Percentiles rank a stretch among this genome's conserved stretches.
Evolutionary conservation across 2,329 filamentous ascomycete genomes (phyloP).

Genomic region (Hortaea sp.): DNA sequence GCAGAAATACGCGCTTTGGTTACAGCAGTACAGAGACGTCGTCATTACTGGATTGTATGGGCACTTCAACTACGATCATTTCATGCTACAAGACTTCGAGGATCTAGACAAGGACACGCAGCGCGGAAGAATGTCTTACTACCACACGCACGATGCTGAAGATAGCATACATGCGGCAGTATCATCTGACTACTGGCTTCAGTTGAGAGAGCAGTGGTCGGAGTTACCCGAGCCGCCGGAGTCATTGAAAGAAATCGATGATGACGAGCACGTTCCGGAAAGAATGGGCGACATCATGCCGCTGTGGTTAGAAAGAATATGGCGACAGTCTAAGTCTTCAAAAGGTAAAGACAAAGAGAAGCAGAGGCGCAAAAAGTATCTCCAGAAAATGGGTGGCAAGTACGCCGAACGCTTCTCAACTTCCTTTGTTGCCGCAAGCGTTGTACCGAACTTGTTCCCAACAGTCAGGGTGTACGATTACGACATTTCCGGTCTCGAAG

Average conservation of each 20-base stretch:
- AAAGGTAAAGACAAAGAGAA: conserved; percentile 25
- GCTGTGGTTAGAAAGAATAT: background rate
- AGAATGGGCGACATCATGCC: background rate
- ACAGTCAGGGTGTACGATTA: conserved; percentile 76
- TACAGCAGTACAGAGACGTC: conserved; percentile 83
- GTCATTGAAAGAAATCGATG: conserved; percentile 9
- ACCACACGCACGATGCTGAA: conserved; percentile 4
- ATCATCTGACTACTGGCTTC: conserved; percentile 70
- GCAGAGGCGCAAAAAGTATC: conserved; percentile 40
- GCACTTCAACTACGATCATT: conserved; percentile 99
- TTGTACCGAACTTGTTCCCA: conserved; percentile 89
- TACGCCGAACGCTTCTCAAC: conserved; percentile 80
- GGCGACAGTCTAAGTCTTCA: background rate
- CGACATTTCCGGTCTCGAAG: conserved; percentile 70
- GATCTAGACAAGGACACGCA: conserved; percentile 55
- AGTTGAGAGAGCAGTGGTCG: conserved; percentile 69
- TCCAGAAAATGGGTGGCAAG: conserved; percentile 63
- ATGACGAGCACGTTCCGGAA: background rate
- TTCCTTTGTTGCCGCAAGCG: conserved; percentile 69
- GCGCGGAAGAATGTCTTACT: conserved; percentile 30
- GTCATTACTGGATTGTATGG: conserved; percentile 71
- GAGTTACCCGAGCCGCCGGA: conserved; percentile 51
- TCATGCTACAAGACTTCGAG: conserved; percentile 77
- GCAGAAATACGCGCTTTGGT: conserved; percentile 93
- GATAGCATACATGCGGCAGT: conserved; percentile 52